Evolutionary conservation across 2,329 filamentous ascomycete species (phyloP), one percentile per base, ranked within the genome.

Genomic region (Basipetospora chlamydospora): DNA sequence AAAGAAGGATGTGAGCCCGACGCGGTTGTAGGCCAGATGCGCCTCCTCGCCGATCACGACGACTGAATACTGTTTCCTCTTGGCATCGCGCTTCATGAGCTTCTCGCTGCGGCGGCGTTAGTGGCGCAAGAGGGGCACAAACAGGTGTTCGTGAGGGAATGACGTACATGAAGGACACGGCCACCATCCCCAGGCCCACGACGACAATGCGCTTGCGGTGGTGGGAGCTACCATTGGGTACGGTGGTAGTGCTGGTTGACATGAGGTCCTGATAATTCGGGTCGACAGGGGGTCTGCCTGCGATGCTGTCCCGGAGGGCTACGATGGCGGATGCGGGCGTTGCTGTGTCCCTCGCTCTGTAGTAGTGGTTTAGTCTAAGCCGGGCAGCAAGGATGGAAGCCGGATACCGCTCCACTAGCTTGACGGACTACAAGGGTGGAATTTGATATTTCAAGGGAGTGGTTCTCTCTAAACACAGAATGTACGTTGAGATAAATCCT

Each of bases 101-200:
- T 94, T 94, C 57, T 94, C 86, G 48, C 85, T 92, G 47, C 13
- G 5, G 4, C 6, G 8, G 12, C 15, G 6, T 35, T 20, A 21
- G 8, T 16, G 22, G 22, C 6, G 6, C 22, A 23, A 11, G 22
- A 29, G 37, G 6, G 3, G 23, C 3, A 16, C 22, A 15, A 9
- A 7, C 11, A 6, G 8, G 9, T n/a, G 13, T 7, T 10, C 1
- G 7, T 2, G 4, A 10, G 20, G 31, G 26, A 37, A 25, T 33
- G 8, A 65, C 79, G 66, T 60, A 88, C 81, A 92, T 84, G 54
- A 92, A 88, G 28, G 81, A 77, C 46, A 90, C 80, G 26, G 80
- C 84, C 30, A 94, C 86, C 87, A 95, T 95, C 3, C 86, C 86
- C 57, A 94, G 58, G 8, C 86, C 86, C 26, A 93, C 83, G 26